Base-by-base conservation (phyloP, 2,329 filamentous ascomycete genomes). In the Sordariomycetes sp. region DNA sequence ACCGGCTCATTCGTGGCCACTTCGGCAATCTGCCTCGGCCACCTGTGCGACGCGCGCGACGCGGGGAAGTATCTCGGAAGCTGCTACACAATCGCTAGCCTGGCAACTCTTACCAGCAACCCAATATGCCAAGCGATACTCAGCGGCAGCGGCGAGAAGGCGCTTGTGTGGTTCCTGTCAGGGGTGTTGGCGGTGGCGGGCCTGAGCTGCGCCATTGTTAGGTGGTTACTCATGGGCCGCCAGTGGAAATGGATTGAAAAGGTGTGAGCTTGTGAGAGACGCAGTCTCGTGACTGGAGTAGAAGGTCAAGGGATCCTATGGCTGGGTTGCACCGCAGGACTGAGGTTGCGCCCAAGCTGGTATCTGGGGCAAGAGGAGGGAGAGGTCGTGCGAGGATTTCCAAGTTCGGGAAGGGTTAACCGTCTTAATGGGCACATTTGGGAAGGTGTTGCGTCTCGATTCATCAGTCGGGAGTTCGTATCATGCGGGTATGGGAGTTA, bases 21-120 rank as follows among this genome's bases (percentile, higher is more conserved):
- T 34, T 85, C 85, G 0, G 89, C 90, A 0, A 88, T 94, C 0
- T 92, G 89, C 63, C 78, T 95, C 1, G 87, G 87, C 1, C 88
- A 92, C 69, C 76, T 94, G 13, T 95, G 89, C 67, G 81, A 84
- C 36, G 85, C 86, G 3, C 77, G 85, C 55, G 77, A 90, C 54
- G 94, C 91, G 62, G 89, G 87, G 4, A 68, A 65, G 10, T 68
- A 66, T 62, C 58, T 69, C 4, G 66, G 67, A 2, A 64, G 61
- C 3, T 65, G 60, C 8, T 68, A 67, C 55, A 62, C 62, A 2
- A 53, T 67, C 25, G 62, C 62, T 42, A 62, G 65, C n/a, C 58
- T 68, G 54, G 64, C 65, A 3, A 60, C 59, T 2, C 42, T 61
- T 36, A 39, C 54, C 15, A 58, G 57, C n/a, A 60, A 59, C 17